Conservation (phyloP, 2,329 filamentous ascomycete genomes). For the Colletotrichum incanum region DNA sequence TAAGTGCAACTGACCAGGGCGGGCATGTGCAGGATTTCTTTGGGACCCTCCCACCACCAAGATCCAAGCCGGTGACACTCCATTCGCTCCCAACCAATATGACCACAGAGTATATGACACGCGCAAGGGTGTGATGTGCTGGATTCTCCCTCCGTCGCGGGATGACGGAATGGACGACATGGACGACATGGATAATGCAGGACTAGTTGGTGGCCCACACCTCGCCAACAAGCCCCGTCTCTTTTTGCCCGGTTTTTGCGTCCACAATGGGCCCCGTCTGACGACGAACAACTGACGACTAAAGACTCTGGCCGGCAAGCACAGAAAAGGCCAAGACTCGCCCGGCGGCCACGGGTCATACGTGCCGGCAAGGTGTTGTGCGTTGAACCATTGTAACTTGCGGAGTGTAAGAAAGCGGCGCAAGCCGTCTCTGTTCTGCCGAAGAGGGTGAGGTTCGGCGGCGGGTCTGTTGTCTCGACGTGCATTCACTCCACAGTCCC, state of each 20-base stretch:
- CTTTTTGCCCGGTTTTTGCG: conserved; percentile 20
- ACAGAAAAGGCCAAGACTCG: background rate
- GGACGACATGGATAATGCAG: conserved; percentile 23
- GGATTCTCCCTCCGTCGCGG: conserved; percentile 16
- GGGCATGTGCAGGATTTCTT: conserved; percentile 29
- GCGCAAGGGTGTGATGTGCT: conserved; percentile 25
- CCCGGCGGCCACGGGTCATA: background rate
- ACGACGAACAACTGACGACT: conserved; percentile 11
- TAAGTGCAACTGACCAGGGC: conserved; percentile 9
- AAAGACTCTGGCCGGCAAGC: background rate
- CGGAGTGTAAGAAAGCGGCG: conserved; percentile 14
- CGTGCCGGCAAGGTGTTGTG: background rate
- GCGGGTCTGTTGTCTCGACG: background rate
- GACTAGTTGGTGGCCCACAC: conserved; percentile 12
- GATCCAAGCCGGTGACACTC: conserved; percentile 12
- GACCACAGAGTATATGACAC: background rate
- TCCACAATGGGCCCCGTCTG: conserved; percentile 9
- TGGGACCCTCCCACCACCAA: conserved; percentile 11
- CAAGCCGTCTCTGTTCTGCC: background rate
- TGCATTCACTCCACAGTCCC: background rate
- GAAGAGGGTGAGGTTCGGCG: background rate
- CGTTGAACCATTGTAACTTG: background rate
- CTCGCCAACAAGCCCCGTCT: background rate
- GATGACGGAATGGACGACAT: conserved; percentile 36
- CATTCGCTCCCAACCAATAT: background rate